Percentiles rank a stretch among this genome's conserved stretches.
phyloP scores from a whole-genome alignment of 768 basidiomycete species.

The Phylloporus scabripes region DNA sequence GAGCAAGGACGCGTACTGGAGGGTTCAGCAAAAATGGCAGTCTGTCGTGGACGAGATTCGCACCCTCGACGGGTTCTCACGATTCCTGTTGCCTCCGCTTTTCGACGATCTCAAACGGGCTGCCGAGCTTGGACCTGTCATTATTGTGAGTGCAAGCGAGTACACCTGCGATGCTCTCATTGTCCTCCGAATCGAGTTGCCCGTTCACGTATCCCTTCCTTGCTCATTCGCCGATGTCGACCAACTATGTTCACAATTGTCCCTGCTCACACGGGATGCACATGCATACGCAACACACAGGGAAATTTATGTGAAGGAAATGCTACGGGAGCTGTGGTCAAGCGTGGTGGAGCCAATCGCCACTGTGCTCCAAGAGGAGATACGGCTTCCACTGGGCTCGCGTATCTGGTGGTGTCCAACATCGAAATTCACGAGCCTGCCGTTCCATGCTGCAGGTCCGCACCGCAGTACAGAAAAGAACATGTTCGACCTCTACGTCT shows the following conservation, averaged over 20 bases:
- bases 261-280: not conserved
- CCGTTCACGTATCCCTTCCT: not conserved
- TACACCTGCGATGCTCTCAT: not conserved
- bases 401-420: conserved; percentile 3
- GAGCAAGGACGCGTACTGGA: too few relatives aligned
- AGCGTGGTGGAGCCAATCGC: not conserved
- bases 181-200: not conserved
- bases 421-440: not conserved
- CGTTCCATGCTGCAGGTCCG: not conserved
- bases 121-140: not conserved
- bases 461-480: not conserved
- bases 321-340: not conserved
- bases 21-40: not conserved
- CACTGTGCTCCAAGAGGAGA: not conserved
- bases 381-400: not conserved
- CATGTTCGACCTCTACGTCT: not conserved
- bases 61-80: not conserved
- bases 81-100: not conserved
- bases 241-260: not conserved
- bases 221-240: not conserved
- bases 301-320: not conserved
- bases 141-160: not conserved
- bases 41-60: not conserved
- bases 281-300: not conserved
- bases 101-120: not conserved